phyloP scores from a whole-genome alignment of 768 basidiomycete genomes.

The Trametes elegans region DNA sequence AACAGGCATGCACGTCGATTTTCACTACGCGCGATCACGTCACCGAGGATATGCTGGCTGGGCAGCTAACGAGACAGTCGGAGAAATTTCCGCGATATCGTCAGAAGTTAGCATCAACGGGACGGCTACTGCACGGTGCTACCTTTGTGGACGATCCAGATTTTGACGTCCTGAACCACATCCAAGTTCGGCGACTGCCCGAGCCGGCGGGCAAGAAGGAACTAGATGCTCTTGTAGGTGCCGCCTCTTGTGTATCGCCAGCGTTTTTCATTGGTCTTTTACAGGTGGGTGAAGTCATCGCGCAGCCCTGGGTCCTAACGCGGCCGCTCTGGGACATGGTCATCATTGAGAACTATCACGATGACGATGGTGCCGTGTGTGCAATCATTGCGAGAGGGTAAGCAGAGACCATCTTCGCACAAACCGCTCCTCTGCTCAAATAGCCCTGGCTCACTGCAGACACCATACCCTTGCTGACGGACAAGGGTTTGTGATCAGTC shows the following conservation, averaged over 20 bases:
- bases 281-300: conserved; percentile 25
- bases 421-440: too few relatives aligned
- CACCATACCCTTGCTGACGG: conserved; percentile 27
- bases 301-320: conserved; percentile 22
- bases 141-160: conserved; percentile 25
- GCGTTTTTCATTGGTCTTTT: not conserved
- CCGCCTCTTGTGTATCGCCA: not conserved
- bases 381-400: conserved; percentile 23
- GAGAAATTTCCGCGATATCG: conserved; percentile 23
- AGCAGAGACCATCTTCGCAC: not conserved
- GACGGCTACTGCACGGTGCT: conserved; percentile 23
- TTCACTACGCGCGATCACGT: conserved; percentile 6
- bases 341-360: conserved; percentile 24
- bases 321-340: conserved; percentile 23
- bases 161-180: conserved; percentile 20
- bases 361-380: conserved; percentile 23
- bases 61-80: conserved; percentile 5
- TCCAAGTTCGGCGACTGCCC: conserved; percentile 16
- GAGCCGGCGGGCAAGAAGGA: conserved; percentile 24
- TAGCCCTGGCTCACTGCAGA: conserved; percentile 2
- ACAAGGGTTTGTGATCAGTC: conserved; percentile 27
- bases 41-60: conserved; percentile 5
- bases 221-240: conserved; percentile 21
- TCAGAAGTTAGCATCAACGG: conserved; percentile 18
- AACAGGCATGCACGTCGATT: conserved; percentile 16